Percentiles rank a stretch among this genome's conserved stretches.
These are phyloP conservation scores for Starmerella bacillaris DNA, from an alignment of 805 yeast genomes.

Conservation along the genomic window DNA sequence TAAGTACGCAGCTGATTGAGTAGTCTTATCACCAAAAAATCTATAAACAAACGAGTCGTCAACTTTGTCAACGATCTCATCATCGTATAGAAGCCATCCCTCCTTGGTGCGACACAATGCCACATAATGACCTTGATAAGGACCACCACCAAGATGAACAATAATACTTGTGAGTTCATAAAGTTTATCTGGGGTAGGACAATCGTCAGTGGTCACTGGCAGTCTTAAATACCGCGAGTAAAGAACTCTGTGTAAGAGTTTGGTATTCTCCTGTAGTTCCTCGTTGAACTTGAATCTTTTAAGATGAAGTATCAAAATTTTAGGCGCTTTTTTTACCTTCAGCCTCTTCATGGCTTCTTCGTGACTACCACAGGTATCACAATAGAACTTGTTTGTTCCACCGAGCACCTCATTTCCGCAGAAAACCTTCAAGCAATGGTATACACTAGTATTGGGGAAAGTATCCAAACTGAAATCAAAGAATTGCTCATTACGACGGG, in stretches of 20 bases:
- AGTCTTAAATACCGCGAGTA: slow-evolving; percentile 61
- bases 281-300: slow-evolving; percentile 89
- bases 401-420: slow-evolving; percentile 71
- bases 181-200: slow-evolving; percentile 34
- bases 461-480: slow-evolving; percentile 75
- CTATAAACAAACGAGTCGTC: slow-evolving; percentile 66
- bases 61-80: slow-evolving; percentile 80
- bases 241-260: slow-evolving; percentile 66
- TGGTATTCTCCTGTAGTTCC: slow-evolving; percentile 58
- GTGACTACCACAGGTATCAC: slow-evolving; percentile 74
- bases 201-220: slow-evolving; percentile 42
- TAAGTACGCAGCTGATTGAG: slow-evolving; percentile 81
- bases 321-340: slow-evolving; percentile 60
- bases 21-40: slow-evolving; percentile 76
- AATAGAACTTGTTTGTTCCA: slow-evolving; percentile 78
- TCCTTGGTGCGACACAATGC: slow-evolving; percentile 60
- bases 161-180: slow-evolving; percentile 77
- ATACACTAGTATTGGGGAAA: slow-evolving; percentile 52
- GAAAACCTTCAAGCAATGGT: slow-evolving; percentile 64
- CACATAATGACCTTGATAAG: slow-evolving; percentile 93
- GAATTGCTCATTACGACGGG: slow-evolving; percentile 70
- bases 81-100: slow-evolving; percentile 90
- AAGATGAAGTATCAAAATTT: slow-evolving; percentile 61
- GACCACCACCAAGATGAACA: slow-evolving; percentile 93
- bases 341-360: slow-evolving; percentile 90